These are phyloP conservation scores for Cercophora scortea DNA, from an alignment of 495 filamentous ascomycete species.

Conservation along the genomic window DNA sequence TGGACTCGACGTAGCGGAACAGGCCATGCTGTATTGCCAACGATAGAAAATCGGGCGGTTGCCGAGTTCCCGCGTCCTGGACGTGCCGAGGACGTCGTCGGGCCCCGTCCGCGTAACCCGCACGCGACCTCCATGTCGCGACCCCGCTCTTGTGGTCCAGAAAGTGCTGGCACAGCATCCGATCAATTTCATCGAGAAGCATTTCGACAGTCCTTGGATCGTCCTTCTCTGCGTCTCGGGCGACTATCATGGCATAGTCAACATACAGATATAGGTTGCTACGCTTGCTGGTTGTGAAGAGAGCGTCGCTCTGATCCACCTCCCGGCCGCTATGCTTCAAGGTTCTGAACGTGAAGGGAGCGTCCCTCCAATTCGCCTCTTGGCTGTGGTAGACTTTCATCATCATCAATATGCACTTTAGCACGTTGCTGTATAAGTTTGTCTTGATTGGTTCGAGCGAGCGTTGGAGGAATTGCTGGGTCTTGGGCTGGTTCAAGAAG, in stretches of 20 bases:
- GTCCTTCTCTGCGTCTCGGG: neutral
- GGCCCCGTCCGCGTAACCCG: too few species aligned
- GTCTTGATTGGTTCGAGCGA: neutral
- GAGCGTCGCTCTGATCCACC: too few species aligned
- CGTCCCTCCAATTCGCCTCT: too few species aligned
- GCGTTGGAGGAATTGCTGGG: neutral
- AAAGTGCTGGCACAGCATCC: neutral
- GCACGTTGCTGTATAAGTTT: neutral
- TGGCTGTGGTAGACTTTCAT: neutral
- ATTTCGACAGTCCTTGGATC: neutral
- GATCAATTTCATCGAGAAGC: neutral
- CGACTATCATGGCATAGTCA: neutral
- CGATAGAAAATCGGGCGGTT: neutral
- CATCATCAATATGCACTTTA: neutral
- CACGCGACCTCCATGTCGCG: too few species aligned
- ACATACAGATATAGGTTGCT: neutral
- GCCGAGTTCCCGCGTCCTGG: too few species aligned
- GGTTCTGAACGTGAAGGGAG: too few species aligned
- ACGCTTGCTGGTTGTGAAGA: neutral
- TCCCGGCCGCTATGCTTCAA: too few species aligned
- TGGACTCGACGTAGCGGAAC: neutral
- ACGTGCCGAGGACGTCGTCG: too few species aligned
- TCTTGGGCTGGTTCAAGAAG: neutral
- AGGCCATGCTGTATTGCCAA: neutral
- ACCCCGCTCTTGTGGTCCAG: neutral